Conservation (phyloP, 176 grass and related monocot genomes). For the Tillandsia fasciculata region DNA sequence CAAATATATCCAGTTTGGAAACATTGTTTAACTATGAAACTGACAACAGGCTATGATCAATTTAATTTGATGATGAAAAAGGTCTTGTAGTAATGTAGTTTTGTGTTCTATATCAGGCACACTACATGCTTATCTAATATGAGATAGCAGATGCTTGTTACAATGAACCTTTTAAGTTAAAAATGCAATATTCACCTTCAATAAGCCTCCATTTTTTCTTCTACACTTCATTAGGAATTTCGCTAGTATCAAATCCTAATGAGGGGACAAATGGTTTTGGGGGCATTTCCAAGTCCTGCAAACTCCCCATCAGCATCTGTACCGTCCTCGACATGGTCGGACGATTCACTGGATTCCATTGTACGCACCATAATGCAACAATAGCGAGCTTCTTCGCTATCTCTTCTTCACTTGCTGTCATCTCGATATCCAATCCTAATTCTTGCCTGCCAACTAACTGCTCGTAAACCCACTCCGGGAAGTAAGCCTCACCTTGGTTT, state of each 20-base stretch:
- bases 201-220: background rate
- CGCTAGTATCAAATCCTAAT: background rate
- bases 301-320: slow-evolving; percentile 42
- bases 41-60: too few relatives aligned
- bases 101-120: too few relatives aligned
- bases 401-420: slow-evolving; percentile 14
- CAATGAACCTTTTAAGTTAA: too few relatives aligned
- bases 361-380: slow-evolving; percentile 59
- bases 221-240: background rate
- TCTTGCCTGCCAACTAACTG: slow-evolving; percentile 6
- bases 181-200: too few relatives aligned
- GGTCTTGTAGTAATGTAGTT: too few relatives aligned
- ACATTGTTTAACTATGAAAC: too few relatives aligned
- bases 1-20: too few relatives aligned
- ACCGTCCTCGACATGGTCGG: slow-evolving; percentile 56
- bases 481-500: slow-evolving; percentile 16
- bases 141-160: too few relatives aligned
- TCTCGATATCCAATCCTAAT: background rate
- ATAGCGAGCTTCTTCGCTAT: slow-evolving; percentile 21
- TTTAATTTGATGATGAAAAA: too few relatives aligned
- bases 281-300: slow-evolving; percentile 34
- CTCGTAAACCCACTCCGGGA: slow-evolving; percentile 41
- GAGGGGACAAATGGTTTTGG: slow-evolving; percentile 34
- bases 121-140: too few relatives aligned
- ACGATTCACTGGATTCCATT: slow-evolving; percentile 40